Base-by-base conservation (phyloP, 176 grass and related monocot species). In the Cymbopogon citratus region DNA sequence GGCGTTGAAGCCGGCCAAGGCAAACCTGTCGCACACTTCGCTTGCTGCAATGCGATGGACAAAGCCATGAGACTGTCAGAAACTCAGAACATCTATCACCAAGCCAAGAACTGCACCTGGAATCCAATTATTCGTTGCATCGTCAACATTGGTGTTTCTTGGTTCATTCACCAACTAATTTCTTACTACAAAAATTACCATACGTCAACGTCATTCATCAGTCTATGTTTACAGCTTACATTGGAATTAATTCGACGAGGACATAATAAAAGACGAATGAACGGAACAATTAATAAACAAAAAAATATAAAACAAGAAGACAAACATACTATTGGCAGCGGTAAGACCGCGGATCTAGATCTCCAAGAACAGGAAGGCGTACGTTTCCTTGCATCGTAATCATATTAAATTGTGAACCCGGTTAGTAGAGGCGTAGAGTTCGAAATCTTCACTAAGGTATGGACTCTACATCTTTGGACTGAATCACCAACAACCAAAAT, bases 21-120 rank as follows among this genome's bases (percentile, higher is more conserved):
- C 91, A 60, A 93, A 89, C 18, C 89, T 40, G 54, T 93, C 88
- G 68, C 87, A 91, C 1, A 93, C 52, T 63, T 97, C 93, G 77
- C 73, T 91, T 40, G 70, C 94, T 93, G 94, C 85, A 74, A 70
- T 19, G 12, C 85, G 64, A 59, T 13, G 12, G 16, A 74, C 51
- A 24, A 49, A 48, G 23, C 10, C 11, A 5, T 45, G 36, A 79
- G 51, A 12, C 7, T 40, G 68, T 45, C 57, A 16, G 34, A 25
- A 56, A n/a, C 41, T 43, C 41, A 43, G 44, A 3, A 23, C 21
- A 57, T 57, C 19, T 23, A 15, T 16, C 11, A 4, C 28, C 34
- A 25, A 13, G 10, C 5, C 24, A 66, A 66, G 45, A 46, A 68
- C 16, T 45, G 10, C 23, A 7, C 8, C 9, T 63, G 15, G 11